Evolutionary conservation across 2,329 filamentous ascomycete species (phyloP), one percentile per base, ranked within the genome.

Genomic region (Talaromyces sp.): DNA sequence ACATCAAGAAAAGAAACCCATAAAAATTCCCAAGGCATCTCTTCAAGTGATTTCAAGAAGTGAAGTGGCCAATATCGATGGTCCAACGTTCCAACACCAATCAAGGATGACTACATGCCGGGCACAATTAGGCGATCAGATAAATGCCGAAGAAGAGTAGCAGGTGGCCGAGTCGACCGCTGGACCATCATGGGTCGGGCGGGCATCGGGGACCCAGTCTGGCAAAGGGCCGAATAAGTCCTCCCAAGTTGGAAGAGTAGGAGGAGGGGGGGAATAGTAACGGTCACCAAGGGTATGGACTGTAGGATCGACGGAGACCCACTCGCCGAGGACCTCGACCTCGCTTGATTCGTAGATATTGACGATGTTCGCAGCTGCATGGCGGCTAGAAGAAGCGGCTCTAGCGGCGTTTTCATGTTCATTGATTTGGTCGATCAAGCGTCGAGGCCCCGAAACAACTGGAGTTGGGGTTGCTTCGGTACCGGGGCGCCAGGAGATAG

Each of bases 321-420:
- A 67, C 58, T 70, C 67, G 5, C 68, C 72, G 2, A 74, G 38
- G 31, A 29, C 38, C 6, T 63, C 51, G 34, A 74, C 34, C 40
- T 74, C 72, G 5, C 64, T 67, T 62, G 70, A 69, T 63, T 77
- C 71, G 67, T 75, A 77, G 2, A 61, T 65, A 6, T 75, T 69
- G 3, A 59, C 67, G 11, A 78, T 67, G 64, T 66, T 66, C 13
- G 68, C 40, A 27, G 56, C 27, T 53, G 25, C 43, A 38, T 31
- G 60, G 17, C n/a, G 13, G 25, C 58, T 25, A 53, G 25, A 27
- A 29, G 6, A 15, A 27, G 19, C 19, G 43, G 27, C 15, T 6
- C 25, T 36, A 40, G 54, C 10, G 19, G 13, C 49, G 25, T 36
- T n/a, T 36, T 36, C 34, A 36, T 45, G 15, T 25, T 60, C 17